Base-by-base conservation (phyloP, 768 basidiomycete species). In the Tubosaeta sp. region DNA sequence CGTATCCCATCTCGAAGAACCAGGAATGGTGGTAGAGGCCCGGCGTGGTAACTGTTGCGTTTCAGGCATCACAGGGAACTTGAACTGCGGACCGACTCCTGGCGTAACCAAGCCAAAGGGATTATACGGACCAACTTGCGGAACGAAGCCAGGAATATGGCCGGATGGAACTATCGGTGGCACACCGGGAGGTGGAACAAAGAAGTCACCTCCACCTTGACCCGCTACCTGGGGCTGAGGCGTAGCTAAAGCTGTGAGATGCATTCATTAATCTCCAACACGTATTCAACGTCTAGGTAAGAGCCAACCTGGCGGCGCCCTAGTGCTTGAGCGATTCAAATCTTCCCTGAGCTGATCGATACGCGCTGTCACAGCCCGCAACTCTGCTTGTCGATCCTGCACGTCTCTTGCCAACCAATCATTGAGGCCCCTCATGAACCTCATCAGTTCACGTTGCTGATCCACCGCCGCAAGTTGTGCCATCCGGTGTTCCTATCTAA, bases 371-470 rank as follows among this genome's bases (percentile, higher is more conserved):
- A 93, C 80, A 11, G 79, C 80, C 18, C 76, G 76, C 34, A 91
- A 69, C 61, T 91, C 90, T 3, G 78, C 73, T 54, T 89, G 89
- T 22, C 90, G 83, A 66, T 90, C 87, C 39, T 77, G 75, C 0
- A 89, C 87, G 64, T 93, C 90, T 31, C 83, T 78, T 50, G 77
- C 83, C 12, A 93, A 71, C 90, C 90, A 93, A 25, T 80, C 77
- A 56, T 92, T 92, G 30, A 92, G 70, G 1, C 75, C 78, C 41
- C 78, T 63, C 80, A 93, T 84, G 58, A 92, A 91, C 46, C 84
- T 73, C 80, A 88, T 88, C 46, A 90, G 70, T 62, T 87, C 87
- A 31, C 87, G 77, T 56, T 88, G 87, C 60, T 91, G 87, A 42
- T 87, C 84, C 16, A 90, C 77, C 22, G 85, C 84, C 0, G 86